Base-by-base conservation (phyloP, 2,329 filamentous ascomycete species). In the Alternaria sp. region DNA sequence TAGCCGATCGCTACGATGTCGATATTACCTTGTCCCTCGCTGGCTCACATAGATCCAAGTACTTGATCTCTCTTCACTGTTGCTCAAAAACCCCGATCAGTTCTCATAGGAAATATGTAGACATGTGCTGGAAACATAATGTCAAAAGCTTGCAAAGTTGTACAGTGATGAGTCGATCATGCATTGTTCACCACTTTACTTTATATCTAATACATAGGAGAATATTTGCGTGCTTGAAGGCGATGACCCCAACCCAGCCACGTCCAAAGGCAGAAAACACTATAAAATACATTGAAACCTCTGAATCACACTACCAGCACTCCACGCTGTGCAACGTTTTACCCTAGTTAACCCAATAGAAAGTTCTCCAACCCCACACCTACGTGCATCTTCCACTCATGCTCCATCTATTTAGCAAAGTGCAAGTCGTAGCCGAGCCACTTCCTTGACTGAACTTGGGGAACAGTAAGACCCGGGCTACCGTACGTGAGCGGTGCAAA, bases 391-490 rank as follows among this genome's bases (percentile, higher is more conserved):
- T 34, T n/a, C 24, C 20, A 49, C 46, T 38, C 20, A n/a, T n/a
- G 32, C 46, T 39, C 24, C 20, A 42, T 56, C 47, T 91, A 99
- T 87, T 99, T 99, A 61, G 95, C 95, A 83, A 99, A 99, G 83
- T 99, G 95, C 77, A 99, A 85, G 79, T 99, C 95, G 78, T 98
- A 99, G 66, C 92, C 91, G 67, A 99, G 85, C 94, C 94, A 98
- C 85, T 97, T 97, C 79, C 95, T 89, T 64, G 89, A 86, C 64
- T 91, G 81, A 30, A 99, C 91, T 76, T 93, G 85, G 12, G 89
- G 87, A 18, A 96, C 90, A 57, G 85, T 87, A 73, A 99, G 85
- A 34, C 94, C 94, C 5, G 95, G 95, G 77, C 92, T 94, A 54
- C 95, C 95, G 78, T 99, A 99, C 1, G 95, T 99, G 75, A 99